Evolutionary conservation across 192 early-diverging fungal genomes (phyloP).

Genomic region (Rhizoclosmatium globosum): DNA sequence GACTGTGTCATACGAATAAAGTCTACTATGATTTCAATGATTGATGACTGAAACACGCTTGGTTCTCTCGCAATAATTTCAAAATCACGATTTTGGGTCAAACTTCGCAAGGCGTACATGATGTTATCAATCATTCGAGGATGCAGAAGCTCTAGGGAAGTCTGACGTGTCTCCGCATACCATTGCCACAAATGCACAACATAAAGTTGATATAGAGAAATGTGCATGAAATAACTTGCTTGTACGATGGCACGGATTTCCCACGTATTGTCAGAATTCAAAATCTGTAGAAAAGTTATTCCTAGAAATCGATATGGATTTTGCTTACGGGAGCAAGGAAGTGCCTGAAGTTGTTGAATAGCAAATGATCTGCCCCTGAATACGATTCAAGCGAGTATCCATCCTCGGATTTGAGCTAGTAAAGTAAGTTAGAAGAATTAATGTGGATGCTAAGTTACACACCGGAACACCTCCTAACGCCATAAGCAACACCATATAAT

Average conservation of each 20-base stretch:
- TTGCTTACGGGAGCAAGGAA: constrained; percentile 44
- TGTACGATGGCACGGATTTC: constrained; percentile 53
- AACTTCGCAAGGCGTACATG: constrained; percentile 42
- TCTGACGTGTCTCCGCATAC: constrained; percentile 46
- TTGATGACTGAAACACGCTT: constrained; percentile 38
- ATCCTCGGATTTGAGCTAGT: constrained; percentile 45
- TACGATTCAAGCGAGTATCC: constrained; percentile 40
- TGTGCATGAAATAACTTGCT: constrained; percentile 53
- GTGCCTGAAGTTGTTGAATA: constrained; percentile 50
- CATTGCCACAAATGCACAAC: constrained; percentile 51
- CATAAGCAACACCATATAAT: constrained; percentile 52
- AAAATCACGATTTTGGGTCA: constrained; percentile 52
- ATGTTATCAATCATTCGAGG: constrained; percentile 52
- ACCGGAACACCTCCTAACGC: constrained; percentile 54
- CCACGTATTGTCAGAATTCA: constrained; percentile 58
- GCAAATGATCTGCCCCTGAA: constrained; percentile 38
- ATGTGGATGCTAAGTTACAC: not conserved
- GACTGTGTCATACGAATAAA: constrained; percentile 44
- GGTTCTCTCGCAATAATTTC: constrained; percentile 51
- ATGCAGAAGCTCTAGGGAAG: constrained; percentile 24
- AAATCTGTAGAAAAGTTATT: constrained; percentile 30
- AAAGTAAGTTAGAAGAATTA: not conserved
- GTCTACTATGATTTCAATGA: constrained; percentile 49
- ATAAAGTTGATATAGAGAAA: constrained; percentile 49
- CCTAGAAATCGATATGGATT: not conserved